Evolutionary conservation across 768 basidiomycete genomes (phyloP).

Genomic region (Rhizopogon vulgaris): DNA sequence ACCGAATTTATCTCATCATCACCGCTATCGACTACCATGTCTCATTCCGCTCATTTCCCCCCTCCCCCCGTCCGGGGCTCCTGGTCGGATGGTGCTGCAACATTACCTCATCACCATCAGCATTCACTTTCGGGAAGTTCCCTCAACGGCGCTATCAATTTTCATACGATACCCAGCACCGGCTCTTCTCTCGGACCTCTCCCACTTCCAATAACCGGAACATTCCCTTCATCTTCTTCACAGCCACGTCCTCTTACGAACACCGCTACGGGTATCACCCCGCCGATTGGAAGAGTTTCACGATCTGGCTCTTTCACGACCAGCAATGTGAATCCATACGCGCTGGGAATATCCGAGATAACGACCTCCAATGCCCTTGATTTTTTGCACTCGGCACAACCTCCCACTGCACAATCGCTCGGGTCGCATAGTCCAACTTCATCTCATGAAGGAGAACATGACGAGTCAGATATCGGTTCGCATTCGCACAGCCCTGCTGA

Average conservation of each 20-base stretch:
- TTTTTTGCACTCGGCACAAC: constrained; percentile 19
- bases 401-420: constrained; percentile 8
- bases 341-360: constrained; percentile 29
- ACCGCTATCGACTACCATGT: constrained; percentile 13
- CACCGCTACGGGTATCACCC: constrained; percentile 22
- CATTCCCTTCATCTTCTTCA: constrained; percentile 23
- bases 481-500: constrained; percentile 27
- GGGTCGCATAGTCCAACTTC: constrained; percentile 22
- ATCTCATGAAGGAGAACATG: constrained; percentile 49
- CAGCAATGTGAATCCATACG: constrained; percentile 33
- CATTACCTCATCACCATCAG: constrained; percentile 25
- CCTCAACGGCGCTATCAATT: constrained; percentile 19
- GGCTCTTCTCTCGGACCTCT: constrained; percentile 23
- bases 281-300: constrained; percentile 47
- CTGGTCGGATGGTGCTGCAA: constrained; percentile 24
- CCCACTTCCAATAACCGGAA: constrained; percentile 24
- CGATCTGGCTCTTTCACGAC: constrained; percentile 53
- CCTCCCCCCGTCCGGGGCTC: constrained; percentile 19
- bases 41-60: constrained; percentile 20
- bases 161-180: constrained; percentile 28
- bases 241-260: constrained; percentile 16
- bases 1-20: constrained; percentile 19
- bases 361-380: constrained; percentile 21
- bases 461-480: constrained; percentile 38
- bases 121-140: constrained; percentile 25